Base-by-base conservation (phyloP, 192 early-diverging fungal genomes). In the Coemansia sp. region DNA sequence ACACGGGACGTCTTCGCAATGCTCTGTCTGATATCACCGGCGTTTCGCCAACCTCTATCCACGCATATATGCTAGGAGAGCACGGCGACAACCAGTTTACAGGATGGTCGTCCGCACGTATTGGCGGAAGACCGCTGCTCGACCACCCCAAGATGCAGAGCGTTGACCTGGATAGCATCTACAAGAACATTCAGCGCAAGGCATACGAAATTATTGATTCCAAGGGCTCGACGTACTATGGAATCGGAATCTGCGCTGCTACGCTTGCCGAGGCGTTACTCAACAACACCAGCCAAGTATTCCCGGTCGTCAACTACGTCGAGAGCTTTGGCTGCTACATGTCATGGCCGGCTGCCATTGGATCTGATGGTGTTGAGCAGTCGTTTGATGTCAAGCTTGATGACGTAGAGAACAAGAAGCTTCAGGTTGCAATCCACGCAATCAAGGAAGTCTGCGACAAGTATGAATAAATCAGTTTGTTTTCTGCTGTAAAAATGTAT, bases 1-100 rank as follows among this genome's bases (percentile, higher is more conserved):
- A 94, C 61, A 82, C 90, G 2, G 82, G 82, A 2, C 85, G 92
- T 40, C 81, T 92, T 43, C 80, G 89, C 53, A 69, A 77, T n/a
- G 54, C 53, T 12, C 63, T 91, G n/a, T 67, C 85, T 0, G 55
- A 83, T 6, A 73, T 69, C 46, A 70, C 82, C 2, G 60, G 82
- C 15, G 83, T 93, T 8, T 80, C 88, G 21, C 83, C 88, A 44
- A 83, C 78, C 3, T 86, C 92, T 2, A 80, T 94, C 25, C 86
- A 94, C 58, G 86, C 86, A 2, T 94, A 90, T 61, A 82, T 90
- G 54, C 73, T 94, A 13, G 92, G 92, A 44, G 92, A 94, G 67
- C 92, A 94, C 40, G 92, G 91, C 57, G 91, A 94, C 61, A 87
- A 84, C 23, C 92, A 94, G 80, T 86, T 94, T 22, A 85, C 88